A percentile compares a stretch with the other conserved stretches of the same genome.
Conservation (phyloP, 768 basidiomycete species). For the Sporobolomyces phaffii region DNA sequence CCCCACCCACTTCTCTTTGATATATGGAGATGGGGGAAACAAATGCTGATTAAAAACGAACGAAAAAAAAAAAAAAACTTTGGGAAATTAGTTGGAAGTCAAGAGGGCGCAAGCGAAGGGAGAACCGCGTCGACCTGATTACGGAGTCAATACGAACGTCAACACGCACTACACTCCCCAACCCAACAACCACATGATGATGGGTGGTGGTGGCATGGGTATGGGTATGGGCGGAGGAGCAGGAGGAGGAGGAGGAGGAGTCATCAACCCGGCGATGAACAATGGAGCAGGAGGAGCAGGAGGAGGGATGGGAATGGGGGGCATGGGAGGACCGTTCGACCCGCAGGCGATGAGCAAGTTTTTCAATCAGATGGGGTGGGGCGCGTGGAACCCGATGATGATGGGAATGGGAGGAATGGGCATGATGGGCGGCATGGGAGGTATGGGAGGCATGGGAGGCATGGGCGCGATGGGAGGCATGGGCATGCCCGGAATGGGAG, state of each 20-base stretch:
- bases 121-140: conserved; percentile 50
- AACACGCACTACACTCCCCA: conserved; percentile 37
- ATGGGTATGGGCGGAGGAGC: not conserved
- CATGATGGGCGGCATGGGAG: conserved; percentile 10
- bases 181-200: conserved; percentile 25
- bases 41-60: not conserved
- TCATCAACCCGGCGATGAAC: conserved; percentile 12
- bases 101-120: conserved; percentile 63
- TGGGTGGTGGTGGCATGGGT: too few species aligned
- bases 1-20: too few species aligned
- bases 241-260: conserved; percentile 30
- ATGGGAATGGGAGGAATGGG: conserved; percentile 33
- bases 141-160: conserved; percentile 31
- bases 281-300: conserved; percentile 4
- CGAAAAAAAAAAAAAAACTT: too few species aligned
- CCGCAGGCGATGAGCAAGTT: conserved; percentile 85
- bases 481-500: conserved; percentile 45
- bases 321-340: conserved; percentile 62
- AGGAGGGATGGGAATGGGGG: conserved; percentile 16
- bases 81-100: conserved; percentile 71
- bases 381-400: conserved; percentile 43
- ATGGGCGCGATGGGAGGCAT: conserved; percentile 37
- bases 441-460: conserved; percentile 43
- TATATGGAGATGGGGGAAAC: not conserved
- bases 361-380: conserved; percentile 78